Evolutionary conservation across 2,329 filamentous ascomycete species (phyloP).

Genomic region (Geosmithia flava): DNA sequence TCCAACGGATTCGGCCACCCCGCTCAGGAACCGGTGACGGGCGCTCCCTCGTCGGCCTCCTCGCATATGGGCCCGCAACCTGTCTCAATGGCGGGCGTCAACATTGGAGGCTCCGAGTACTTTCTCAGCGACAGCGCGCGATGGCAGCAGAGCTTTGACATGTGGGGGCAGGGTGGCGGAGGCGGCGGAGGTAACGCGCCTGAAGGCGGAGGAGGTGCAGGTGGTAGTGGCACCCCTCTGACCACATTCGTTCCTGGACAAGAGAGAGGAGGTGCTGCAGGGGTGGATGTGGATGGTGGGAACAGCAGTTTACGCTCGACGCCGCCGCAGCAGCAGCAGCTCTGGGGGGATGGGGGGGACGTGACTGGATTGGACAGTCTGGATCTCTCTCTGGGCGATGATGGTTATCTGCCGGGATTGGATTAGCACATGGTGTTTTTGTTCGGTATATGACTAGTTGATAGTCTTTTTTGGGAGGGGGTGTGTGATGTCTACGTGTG

Average conservation of each 20-base stretch:
- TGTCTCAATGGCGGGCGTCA: conserved; percentile 5
- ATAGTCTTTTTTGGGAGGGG: too few relatives aligned
- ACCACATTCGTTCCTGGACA: conserved; percentile 2
- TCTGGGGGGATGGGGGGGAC: conserved; percentile 7
- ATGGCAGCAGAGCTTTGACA: conserved; percentile 46
- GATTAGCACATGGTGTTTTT: conserved; percentile 13
- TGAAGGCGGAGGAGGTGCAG: background rate
- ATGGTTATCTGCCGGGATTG: conserved; percentile 21
- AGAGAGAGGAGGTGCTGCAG: too few relatives aligned
- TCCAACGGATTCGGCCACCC: too few relatives aligned
- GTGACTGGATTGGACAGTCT: conserved; percentile 17
- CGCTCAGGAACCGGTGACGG: too few relatives aligned
- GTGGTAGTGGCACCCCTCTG: background rate
- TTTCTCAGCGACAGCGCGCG: conserved; percentile 43
- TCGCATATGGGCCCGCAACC: background rate
- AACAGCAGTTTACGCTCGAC: background rate
- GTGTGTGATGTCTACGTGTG: too few relatives aligned
- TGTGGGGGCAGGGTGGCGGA: conserved; percentile 28
- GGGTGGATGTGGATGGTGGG: background rate
- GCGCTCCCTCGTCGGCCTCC: too few relatives aligned
- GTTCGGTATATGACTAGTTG: too few relatives aligned
- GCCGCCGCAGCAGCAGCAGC: background rate
- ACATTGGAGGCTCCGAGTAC: conserved; percentile 42
- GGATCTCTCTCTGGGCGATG: conserved; percentile 15
- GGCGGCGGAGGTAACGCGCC: background rate